Base-by-base conservation (phyloP, 495 filamentous ascomycete species). In the Annulohypoxylon stygium region DNA sequence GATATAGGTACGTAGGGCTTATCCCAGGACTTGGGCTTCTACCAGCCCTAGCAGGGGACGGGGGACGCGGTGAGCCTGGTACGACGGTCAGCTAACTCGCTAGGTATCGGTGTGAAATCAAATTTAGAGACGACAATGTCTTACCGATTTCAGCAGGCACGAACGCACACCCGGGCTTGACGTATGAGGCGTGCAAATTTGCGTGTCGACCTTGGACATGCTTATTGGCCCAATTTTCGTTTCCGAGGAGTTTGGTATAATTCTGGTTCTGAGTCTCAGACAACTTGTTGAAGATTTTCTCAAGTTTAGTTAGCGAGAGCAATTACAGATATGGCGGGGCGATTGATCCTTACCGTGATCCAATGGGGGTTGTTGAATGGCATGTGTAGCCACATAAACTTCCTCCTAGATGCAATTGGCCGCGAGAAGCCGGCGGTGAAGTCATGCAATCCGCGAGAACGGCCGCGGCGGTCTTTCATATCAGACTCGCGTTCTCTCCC, bases 341-440 rank as follows among this genome's bases (percentile, higher is more conserved):
- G 5, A 12, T 79, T 23, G 65, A 20, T 69, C 74, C 25, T 62
- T 74, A 86, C 84, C 75, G 86, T 88, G 11, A 91, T 90, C 90
- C 90, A 92, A 6, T 85, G 83, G 2, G 90, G 86, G 76, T 91
- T 89, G 3, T 87, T 92, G 67, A 86, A 92, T 0, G 89, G 89
- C 30, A 91, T 77, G 74, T 92, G 90, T 41, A 91, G 86, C 90
- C 90, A 92, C 61, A 88, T 83, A 39, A 91, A 85, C 73, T 89
- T 85, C 11, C 79, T 80, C 71, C 70, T 74, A 4, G 70, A 65
- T 7, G 81, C 76, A 61, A 81, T 70, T 0, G 83, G 82, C 30
- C 82, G 73, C 30, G 80, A 81, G 67, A 85, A 83, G 3, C 81
- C 81, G 1, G 80, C 81, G 1, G 76, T 67, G 26, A 78, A 63